Conservation (phyloP, 306 rosid genomes). For the Boehmeria nivea region DNA sequence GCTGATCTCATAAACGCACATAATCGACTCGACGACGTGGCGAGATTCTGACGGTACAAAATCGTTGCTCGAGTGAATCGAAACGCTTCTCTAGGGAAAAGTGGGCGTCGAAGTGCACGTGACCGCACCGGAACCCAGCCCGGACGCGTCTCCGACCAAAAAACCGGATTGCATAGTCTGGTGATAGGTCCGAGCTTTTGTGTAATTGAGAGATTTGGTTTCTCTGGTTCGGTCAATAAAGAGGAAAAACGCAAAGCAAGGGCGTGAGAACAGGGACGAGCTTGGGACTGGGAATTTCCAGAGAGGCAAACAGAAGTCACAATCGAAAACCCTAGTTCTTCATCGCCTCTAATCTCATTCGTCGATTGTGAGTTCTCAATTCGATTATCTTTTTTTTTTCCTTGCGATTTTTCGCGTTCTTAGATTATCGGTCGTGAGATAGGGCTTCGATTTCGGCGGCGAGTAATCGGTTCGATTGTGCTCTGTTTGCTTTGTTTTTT, state of each 20-base stretch:
- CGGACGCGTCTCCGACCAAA: constrained; percentile 57
- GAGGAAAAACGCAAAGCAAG: constrained; percentile 18
- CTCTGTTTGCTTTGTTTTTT: not conserved
- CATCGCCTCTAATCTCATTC: not conserved
- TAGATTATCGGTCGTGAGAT: not conserved
- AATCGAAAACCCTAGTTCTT: constrained; percentile 31
- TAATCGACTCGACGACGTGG: constrained; percentile 9
- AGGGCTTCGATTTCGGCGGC: not conserved
- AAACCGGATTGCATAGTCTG: constrained; percentile 55
- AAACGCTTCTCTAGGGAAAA: too few species aligned
- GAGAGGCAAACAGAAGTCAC: not conserved
- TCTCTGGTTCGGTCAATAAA: constrained; percentile 50
- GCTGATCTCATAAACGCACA: too few species aligned
- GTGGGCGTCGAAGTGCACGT: constrained; percentile 8
- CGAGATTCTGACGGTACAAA: not conserved
- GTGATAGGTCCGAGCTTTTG: constrained; percentile 52
- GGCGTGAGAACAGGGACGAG: constrained; percentile 33
- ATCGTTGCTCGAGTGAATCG: too few species aligned
- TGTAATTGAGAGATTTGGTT: constrained; percentile 38
- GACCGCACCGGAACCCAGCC: constrained; percentile 50
- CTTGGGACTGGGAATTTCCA: not conserved
- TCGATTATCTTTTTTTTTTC: not conserved
- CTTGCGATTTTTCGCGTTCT: not conserved
- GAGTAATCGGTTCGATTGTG: constrained; percentile 3
- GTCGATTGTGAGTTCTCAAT: not conserved